Evolutionary conservation across 2,329 filamentous ascomycete species (phyloP).

Genomic region (Monilinia fructicola): DNA sequence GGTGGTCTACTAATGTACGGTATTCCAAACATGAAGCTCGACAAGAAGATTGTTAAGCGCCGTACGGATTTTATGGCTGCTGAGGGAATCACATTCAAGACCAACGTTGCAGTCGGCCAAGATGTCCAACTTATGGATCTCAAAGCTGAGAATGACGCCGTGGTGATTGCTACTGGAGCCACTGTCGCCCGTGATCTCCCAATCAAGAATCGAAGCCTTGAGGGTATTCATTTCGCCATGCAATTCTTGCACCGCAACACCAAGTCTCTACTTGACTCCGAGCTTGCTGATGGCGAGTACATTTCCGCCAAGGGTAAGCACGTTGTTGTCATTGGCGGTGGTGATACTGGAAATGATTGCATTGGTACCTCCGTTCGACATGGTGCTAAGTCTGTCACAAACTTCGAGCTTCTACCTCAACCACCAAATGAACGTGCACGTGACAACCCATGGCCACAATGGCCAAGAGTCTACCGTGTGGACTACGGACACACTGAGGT

Average conservation of each 20-base stretch:
- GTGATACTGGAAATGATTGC: slow-evolving; percentile 97
- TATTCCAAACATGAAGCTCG: slow-evolving; percentile 99
- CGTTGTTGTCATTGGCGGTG: slow-evolving; percentile 94
- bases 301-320: slow-evolving; percentile 95
- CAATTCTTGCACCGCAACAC: slow-evolving; percentile 97
- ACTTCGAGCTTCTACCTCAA: slow-evolving; percentile 94
- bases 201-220: slow-evolving; percentile 82
- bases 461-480: slow-evolving; percentile 97
- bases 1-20: slow-evolving; percentile 97
- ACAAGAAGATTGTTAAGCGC: slow-evolving; percentile 95
- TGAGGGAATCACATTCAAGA: slow-evolving; percentile 82
- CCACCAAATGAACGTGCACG: slow-evolving; percentile 85
- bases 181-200: slow-evolving; percentile 91
- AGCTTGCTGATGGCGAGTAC: slow-evolving; percentile 78
- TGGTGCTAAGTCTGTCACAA: slow-evolving; percentile 91
- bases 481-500: slow-evolving; percentile 97
- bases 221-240: slow-evolving; percentile 95
- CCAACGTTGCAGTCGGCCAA: slow-evolving; percentile 74
- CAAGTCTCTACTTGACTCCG: slow-evolving; percentile 92
- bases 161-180: slow-evolving; percentile 87
- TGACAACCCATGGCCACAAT: slow-evolving; percentile 98
- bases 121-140: slow-evolving; percentile 69
- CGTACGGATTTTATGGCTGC: slow-evolving; percentile 92
- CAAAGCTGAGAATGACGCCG: slow-evolving; percentile 72
- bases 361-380: slow-evolving; percentile 96